Evolutionary conservation across 352 stramenopile genomes (phyloP).

Genomic region (Pythium periplocum): DNA sequence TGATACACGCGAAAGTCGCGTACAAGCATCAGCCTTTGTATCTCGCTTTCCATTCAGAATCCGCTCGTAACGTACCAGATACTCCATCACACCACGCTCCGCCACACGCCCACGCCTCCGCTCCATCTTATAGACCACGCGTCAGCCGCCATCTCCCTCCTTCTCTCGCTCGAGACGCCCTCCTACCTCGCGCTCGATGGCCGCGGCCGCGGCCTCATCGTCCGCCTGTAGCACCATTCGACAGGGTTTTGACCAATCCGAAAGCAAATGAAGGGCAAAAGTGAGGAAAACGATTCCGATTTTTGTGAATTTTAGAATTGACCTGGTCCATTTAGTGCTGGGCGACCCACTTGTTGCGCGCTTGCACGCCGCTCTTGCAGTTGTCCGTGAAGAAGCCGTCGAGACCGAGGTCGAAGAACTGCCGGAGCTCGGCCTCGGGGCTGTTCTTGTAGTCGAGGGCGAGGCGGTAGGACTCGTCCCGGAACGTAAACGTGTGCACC

Average conservation of each 20-base stretch:
- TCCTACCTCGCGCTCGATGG: constrained; percentile 15
- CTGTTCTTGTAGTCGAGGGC: constrained; percentile 60
- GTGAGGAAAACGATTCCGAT: too few species aligned
- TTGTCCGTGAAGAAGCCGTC: constrained; percentile 55
- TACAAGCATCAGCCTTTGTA: neutral
- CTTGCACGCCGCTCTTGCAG: constrained; percentile 20
- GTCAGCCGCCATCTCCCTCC: neutral
- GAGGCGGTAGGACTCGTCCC: constrained; percentile 58
- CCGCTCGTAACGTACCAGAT: constrained; percentile 28
- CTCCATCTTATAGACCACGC: constrained; percentile 20
- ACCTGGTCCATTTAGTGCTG: neutral
- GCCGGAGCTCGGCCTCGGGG: constrained; percentile 50
- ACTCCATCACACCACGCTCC: constrained; percentile 41
- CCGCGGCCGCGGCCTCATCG: constrained; percentile 8
- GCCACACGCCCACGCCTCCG: constrained; percentile 26
- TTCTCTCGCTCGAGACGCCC: neutral
- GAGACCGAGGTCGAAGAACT: constrained; percentile 57
- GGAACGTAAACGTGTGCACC: constrained; percentile 63
- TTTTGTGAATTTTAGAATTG: too few species aligned
- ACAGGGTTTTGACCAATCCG: too few species aligned
- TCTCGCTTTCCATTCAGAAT: neutral
- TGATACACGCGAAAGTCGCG: neutral
- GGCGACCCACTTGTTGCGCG: constrained; percentile 14
- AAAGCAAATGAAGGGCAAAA: too few species aligned
- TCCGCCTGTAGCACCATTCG: neutral